These are phyloP conservation scores for Brassica hybrid DNA, from an alignment of 441 rosid genomes.

Conservation along the genomic window DNA sequence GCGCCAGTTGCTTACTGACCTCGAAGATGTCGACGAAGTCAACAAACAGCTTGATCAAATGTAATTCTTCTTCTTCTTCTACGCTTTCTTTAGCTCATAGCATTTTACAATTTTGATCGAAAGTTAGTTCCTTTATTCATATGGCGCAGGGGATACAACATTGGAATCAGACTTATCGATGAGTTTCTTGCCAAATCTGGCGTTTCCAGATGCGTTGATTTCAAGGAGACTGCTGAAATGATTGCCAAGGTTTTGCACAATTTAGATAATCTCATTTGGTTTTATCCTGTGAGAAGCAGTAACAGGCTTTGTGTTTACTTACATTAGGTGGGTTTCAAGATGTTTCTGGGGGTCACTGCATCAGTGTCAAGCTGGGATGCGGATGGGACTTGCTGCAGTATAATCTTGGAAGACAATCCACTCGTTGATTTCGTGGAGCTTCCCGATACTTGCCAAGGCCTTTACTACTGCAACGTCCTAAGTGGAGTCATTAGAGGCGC, in stretches of 20 bases:
- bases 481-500: conserved; percentile 2
- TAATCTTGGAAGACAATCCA: background rate
- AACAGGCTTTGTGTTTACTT: background rate
- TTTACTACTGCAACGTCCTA: background rate
- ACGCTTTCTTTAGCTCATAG: background rate
- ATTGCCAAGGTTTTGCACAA: conserved; percentile 85
- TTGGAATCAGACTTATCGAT: conserved; percentile 86
- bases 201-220: conserved; percentile 87
- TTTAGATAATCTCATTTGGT: no score
- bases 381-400: conserved; percentile 4
- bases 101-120: background rate
- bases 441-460: conserved; percentile 2
- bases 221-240: conserved; percentile 87
- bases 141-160: conserved; percentile 82
- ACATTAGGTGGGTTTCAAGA: background rate
- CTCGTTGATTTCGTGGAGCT: conserved; percentile 5
- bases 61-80: conserved; percentile 47
- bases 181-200: conserved; percentile 93
- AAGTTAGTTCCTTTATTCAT: background rate
- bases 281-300: no score
- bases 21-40: conserved; percentile 96
- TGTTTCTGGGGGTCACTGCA: background rate
- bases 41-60: conserved; percentile 98
- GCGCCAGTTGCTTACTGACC: conserved; percentile 89
- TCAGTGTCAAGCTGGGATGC: conserved; percentile 6